phyloP scores from a whole-genome alignment of 306 rosid genomes.

The Amphicarpaea edgeworthii region DNA sequence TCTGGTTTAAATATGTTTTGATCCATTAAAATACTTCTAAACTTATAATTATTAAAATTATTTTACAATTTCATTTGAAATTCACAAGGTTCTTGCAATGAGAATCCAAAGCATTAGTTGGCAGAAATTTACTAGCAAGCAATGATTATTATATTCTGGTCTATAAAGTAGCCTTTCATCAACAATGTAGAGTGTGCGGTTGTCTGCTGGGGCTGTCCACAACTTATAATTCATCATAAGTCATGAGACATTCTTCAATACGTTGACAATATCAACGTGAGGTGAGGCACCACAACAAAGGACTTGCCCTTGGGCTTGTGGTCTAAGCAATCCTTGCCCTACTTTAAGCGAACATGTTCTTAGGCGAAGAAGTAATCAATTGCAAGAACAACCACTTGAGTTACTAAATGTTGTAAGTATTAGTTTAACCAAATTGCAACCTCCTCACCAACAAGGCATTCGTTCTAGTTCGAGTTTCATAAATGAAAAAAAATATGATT shows the following conservation, averaged over 20 bases:
- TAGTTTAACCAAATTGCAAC: neutral
- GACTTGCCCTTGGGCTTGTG: conserved; percentile 23
- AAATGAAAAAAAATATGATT: no score
- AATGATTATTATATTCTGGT: conserved; percentile 7
- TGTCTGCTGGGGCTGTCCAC: neutral
- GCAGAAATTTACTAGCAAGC: conserved; percentile 3
- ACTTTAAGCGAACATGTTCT: conserved; percentile 3
- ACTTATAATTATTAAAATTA: neutral
- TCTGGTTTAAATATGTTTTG: neutral
- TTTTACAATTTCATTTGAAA: neutral
- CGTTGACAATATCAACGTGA: conserved; percentile 12
- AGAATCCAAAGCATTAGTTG: neutral
- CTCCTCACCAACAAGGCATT: no score
- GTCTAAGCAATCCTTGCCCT: conserved; percentile 17
- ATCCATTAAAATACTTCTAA: neutral
- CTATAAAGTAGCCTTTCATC: neutral
- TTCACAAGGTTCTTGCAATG: neutral
- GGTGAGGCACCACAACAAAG: neutral
- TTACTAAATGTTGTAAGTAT: neutral
- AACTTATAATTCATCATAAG: conserved; percentile 18
- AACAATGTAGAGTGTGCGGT: neutral
- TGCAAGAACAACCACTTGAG: neutral
- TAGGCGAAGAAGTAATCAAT: neutral
- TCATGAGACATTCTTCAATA: conserved; percentile 22
- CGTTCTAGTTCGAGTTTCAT: no score